These are phyloP conservation scores for Kurtzmaniella fragi DNA, from an alignment of 805 yeast species.

Conservation along the genomic window DNA sequence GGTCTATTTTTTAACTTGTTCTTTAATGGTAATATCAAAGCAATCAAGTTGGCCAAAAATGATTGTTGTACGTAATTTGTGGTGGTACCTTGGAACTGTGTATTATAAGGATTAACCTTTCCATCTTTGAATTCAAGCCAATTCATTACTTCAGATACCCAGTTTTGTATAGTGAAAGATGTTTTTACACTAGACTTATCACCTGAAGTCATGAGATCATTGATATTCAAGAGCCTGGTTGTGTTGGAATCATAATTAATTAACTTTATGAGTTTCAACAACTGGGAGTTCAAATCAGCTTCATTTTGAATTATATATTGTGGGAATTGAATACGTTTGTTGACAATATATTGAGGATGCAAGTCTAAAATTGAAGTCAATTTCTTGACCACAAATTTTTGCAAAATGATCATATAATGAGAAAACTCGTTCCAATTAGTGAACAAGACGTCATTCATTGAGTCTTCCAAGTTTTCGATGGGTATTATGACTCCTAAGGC, in stretches of 20 bases:
- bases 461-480: slow-evolving; percentile 22
- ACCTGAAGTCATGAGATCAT: slow-evolving; percentile 29
- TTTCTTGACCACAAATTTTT: slow-evolving; percentile 34
- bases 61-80: slow-evolving; percentile 7
- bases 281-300: slow-evolving; percentile 33
- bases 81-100: neutral
- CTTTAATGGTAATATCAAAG: slow-evolving; percentile 40
- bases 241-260: slow-evolving; percentile 37
- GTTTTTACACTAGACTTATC: slow-evolving; percentile 1
- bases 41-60: slow-evolving; percentile 44
- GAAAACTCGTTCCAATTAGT: slow-evolving; percentile 48
- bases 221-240: slow-evolving; percentile 41
- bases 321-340: slow-evolving; percentile 35
- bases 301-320: slow-evolving; percentile 37
- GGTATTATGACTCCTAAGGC: slow-evolving; percentile 48
- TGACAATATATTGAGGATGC: slow-evolving; percentile 15
- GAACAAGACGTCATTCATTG: slow-evolving; percentile 37
- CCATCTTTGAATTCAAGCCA: slow-evolving; percentile 57
- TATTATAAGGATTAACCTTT: slow-evolving; percentile 5
- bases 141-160: slow-evolving; percentile 48
- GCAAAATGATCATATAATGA: slow-evolving; percentile 34
- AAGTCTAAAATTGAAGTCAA: slow-evolving; percentile 20
- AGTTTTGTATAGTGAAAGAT: slow-evolving; percentile 30
- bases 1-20: slow-evolving; percentile 32
- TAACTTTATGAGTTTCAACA: slow-evolving; percentile 32